Evolutionary conservation across 257 asterid genomes (phyloP).

Genomic region (Solanum paucissectum): DNA sequence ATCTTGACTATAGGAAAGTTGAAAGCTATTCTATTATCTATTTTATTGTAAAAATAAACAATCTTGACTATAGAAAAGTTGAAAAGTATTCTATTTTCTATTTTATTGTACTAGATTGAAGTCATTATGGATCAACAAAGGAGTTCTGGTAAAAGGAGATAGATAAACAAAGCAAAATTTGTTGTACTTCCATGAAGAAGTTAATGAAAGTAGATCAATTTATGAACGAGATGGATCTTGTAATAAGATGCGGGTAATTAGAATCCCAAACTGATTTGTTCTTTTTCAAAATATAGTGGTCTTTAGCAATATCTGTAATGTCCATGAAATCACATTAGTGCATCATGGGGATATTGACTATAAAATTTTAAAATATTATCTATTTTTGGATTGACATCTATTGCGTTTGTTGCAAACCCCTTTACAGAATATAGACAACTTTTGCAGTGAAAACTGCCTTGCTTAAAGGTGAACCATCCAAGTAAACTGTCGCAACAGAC

Average conservation of each 20-base stretch:
- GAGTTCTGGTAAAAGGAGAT: not conserved
- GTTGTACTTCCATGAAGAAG: not conserved
- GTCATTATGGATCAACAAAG: not conserved
- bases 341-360: not conserved
- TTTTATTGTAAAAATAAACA: not conserved
- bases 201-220: not conserved
- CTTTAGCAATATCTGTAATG: not conserved
- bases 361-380: not conserved
- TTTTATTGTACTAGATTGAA: not conserved
- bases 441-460: not conserved
- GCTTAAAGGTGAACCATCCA: not conserved
- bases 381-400: not conserved
- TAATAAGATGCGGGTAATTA: not conserved
- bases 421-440: not conserved
- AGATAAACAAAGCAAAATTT: not conserved
- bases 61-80: not conserved
- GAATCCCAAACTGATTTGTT: not conserved
- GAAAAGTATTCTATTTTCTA: not conserved
- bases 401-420: not conserved
- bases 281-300: not conserved
- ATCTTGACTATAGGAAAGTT: not conserved
- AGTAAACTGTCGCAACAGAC: not conserved
- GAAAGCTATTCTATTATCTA: not conserved
- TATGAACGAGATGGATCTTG: not conserved
- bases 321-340: not conserved